Conservation (phyloP, 345 rosid genomes). For the Brassica juncea region DNA sequence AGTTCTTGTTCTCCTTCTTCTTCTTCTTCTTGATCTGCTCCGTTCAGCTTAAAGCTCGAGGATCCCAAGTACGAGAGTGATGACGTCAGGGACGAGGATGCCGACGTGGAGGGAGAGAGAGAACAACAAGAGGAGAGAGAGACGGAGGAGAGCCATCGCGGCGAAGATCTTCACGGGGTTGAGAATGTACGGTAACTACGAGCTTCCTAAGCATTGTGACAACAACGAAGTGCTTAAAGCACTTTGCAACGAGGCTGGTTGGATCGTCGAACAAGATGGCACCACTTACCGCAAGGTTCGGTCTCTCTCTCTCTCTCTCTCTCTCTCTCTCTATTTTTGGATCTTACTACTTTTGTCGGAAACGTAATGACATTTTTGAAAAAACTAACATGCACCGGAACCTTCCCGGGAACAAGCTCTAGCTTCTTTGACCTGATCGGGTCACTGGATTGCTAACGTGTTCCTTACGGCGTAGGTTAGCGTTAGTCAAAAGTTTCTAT, state of each 20-base stretch:
- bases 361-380: background rate
- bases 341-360: constrained; percentile 28
- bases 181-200: constrained; percentile 77
- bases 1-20: constrained; percentile 28
- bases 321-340: background rate
- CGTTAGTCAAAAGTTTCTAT: constrained; percentile 19
- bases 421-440: background rate
- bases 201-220: constrained; percentile 92
- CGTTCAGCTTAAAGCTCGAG: constrained; percentile 9
- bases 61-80: constrained; percentile 15
- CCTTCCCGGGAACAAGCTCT: background rate
- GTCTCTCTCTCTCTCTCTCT: constrained; percentile 4
- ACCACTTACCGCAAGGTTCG: constrained; percentile 87
- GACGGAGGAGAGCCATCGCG: constrained; percentile 83
- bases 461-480: constrained; percentile 33
- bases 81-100: constrained; percentile 75
- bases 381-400: background rate
- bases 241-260: constrained; percentile 83
- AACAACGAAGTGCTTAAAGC: constrained; percentile 91
- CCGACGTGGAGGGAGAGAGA: constrained; percentile 92
- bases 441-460: constrained; percentile 19
- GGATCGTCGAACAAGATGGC: constrained; percentile 84
- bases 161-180: constrained; percentile 85
- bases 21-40: constrained; percentile 8
- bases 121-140: constrained; percentile 84